Conservation (phyloP, 2,329 filamentous ascomycete species). For the Leptoxyphium fumago region DNA sequence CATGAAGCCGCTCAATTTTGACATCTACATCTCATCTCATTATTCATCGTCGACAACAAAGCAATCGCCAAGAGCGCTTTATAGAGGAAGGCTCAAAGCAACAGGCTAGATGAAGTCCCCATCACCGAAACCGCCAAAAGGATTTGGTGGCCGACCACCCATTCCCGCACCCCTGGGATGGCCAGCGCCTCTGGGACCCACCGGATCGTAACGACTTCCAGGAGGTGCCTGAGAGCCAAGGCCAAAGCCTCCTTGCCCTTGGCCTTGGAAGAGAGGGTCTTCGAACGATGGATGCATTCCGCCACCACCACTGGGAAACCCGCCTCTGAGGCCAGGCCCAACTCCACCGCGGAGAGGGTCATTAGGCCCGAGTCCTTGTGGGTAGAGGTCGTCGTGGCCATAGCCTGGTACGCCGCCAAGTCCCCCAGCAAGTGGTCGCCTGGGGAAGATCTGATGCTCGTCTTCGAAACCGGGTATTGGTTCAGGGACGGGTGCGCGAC, state of each 20-base stretch:
- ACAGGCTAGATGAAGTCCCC: constrained; percentile 39
- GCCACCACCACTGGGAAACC: constrained; percentile 37
- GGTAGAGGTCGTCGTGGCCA: constrained; percentile 77
- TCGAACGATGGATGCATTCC: constrained; percentile 97
- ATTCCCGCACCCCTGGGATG: constrained; percentile 31
- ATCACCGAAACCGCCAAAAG: constrained; percentile 45
- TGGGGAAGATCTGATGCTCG: constrained; percentile 60
- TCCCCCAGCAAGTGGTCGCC: constrained; percentile 43
- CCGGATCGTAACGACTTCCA: constrained; percentile 81
- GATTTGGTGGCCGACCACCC: constrained; percentile 38
- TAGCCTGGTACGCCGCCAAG: constrained; percentile 36
- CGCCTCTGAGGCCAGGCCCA: constrained; percentile 40
- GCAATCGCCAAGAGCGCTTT: too few species aligned
- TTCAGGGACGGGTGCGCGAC: constrained; percentile 48
- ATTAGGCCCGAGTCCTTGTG: constrained; percentile 68
- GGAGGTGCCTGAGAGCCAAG: constrained; percentile 66
- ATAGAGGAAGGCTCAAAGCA: too few species aligned
- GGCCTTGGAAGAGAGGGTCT: constrained; percentile 62
- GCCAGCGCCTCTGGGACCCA: constrained; percentile 50
- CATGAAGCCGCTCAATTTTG: too few species aligned
- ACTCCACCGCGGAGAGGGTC: constrained; percentile 60
- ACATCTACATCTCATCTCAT: too few species aligned
- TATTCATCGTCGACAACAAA: too few species aligned
- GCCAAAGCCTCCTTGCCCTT: constrained; percentile 30
- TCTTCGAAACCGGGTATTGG: constrained; percentile 86